Evolutionary conservation across 2,329 filamentous ascomycete species (phyloP).

Genomic region (Fusarium algeriense): DNA sequence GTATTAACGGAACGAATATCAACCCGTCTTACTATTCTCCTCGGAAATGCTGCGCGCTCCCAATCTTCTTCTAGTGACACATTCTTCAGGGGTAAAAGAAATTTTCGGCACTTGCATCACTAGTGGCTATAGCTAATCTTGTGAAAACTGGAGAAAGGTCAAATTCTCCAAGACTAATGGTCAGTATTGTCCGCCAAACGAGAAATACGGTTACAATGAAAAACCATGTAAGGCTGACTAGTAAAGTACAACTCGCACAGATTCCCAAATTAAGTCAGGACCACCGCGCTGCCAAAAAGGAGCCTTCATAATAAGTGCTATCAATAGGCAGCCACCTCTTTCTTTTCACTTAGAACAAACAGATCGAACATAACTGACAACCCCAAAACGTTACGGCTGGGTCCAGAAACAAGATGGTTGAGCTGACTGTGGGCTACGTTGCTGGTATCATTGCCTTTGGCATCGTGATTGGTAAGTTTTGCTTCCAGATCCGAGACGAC

Average conservation of each 20-base stretch:
- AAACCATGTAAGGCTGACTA: not conserved
- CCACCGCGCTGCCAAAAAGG: not conserved
- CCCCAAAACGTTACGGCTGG: not conserved
- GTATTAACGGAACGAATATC: not conserved
- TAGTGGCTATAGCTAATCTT: not conserved
- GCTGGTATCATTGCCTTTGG: conserved; percentile 44
- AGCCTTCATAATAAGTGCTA: not conserved
- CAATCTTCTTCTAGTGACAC: not conserved
- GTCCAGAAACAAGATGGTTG: conserved; percentile 23
- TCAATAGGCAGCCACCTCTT: not conserved
- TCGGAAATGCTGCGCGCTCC: too few relatives aligned
- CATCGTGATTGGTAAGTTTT: conserved; percentile 38
- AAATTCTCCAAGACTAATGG: not conserved
- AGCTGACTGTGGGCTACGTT: conserved; percentile 42
- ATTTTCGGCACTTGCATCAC: not conserved
- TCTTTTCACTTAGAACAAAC: not conserved
- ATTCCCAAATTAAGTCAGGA: not conserved
- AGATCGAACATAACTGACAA: not conserved
- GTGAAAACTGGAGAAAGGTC: not conserved
- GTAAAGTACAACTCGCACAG: not conserved
- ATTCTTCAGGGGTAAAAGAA: not conserved
- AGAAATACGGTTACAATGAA: not conserved
- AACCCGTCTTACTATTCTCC: not conserved
- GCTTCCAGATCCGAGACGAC: not conserved
- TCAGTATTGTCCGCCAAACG: not conserved